phyloP scores from a whole-genome alignment of 2,329 filamentous ascomycete genomes.

The Daldinia sp. region DNA sequence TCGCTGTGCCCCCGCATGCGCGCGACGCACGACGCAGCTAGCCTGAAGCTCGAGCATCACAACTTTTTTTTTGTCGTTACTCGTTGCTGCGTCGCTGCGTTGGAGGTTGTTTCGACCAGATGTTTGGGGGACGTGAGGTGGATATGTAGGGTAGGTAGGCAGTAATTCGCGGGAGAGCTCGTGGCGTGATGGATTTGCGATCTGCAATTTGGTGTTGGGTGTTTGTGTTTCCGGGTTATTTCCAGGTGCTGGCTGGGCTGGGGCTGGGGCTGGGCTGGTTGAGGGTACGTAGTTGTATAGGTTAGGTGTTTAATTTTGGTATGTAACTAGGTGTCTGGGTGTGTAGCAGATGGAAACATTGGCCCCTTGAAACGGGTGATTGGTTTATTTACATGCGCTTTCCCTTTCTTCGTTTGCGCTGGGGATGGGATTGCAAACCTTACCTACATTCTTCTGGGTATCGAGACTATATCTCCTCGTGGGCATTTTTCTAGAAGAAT shows the following conservation, averaged over 20 bases:
- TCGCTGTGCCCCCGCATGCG: not conserved
- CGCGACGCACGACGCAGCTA: conserved; percentile 26
- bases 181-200: not conserved
- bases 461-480: no score
- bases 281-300: no score
- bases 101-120: not conserved
- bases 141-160: no score
- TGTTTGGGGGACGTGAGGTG: no score
- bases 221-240: not conserved
- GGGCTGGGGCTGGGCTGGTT: no score
- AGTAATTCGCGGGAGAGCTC: not conserved
- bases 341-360: not conserved
- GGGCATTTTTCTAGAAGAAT: no score
- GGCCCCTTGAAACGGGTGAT: not conserved
- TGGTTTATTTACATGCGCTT: not conserved
- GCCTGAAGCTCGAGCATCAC: conserved; percentile 11
- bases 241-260: not conserved
- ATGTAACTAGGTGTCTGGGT: no score
- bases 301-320: no score
- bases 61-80: no score
- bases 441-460: no score
- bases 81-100: no score
- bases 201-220: not conserved
- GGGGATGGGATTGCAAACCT: no score
- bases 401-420: not conserved